Evolutionary conservation across 2,329 filamentous ascomycete genomes (phyloP), one percentile per base, ranked within the genome.

Genomic region (Sporothrix curviconia): DNA sequence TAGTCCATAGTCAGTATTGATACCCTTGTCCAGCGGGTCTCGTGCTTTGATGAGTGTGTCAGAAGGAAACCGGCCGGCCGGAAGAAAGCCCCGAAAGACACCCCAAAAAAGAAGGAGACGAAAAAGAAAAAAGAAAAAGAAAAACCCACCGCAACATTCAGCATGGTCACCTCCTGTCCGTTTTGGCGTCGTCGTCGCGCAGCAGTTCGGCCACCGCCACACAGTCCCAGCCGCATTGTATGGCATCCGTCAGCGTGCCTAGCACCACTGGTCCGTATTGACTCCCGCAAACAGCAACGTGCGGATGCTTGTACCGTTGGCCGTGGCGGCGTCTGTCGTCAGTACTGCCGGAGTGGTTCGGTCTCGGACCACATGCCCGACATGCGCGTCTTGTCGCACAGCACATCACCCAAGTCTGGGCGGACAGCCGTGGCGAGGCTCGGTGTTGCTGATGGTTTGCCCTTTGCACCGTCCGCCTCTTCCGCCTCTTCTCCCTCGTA

Each of bases 191-290:
- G 71, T 76, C 5, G 80, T 84, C 7, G 72, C 80, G 49, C 75
- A 77, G 32, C 76, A 78, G 64, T n/a, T 84, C 80, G n/a, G 73
- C 73, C 14, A 84, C 63, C 63, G 83, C 64, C 22, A 84, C 67
- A 62, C 77, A 80, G 64, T 83, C 78, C 68, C 75, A 83, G 0
- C 81, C 81, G 73, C 75, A 62, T 74, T 77, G 62, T 78, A 81
- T 3, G n/a, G 77, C 78, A 68, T 85, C 80, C 50, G 74, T 71
- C 58, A 83, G 67, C 14, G 79, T 83, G 1, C 79, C 78, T 22
- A 77, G 71, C 7, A 85, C 81, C 81, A 84, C 65, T 83, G 80
- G 67, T 85, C 81, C 3, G 81, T 83, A 64, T 85, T 84, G 12
- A 83, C 81, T 0, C 82, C 81, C 1, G 78, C 69, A 61, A 84